Conservation (phyloP, 495 filamentous ascomycete species). For the Pyronema omphalodes region DNA sequence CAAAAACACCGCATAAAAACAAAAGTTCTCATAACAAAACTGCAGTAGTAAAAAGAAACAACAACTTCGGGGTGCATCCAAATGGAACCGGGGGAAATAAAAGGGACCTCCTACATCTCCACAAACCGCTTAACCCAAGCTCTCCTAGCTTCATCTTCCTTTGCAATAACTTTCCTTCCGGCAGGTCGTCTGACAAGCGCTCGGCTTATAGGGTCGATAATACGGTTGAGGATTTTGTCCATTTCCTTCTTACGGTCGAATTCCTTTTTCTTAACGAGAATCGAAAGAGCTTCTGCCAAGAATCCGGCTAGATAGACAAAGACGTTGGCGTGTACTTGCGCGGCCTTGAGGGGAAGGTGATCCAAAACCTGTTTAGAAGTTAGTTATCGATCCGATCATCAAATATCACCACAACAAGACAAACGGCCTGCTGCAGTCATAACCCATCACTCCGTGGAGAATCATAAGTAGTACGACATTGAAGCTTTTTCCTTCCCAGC, state of each 20-base stretch:
- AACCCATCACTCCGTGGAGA: too few species aligned
- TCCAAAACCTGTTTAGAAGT: conserved; percentile 17
- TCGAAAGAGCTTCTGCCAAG: conserved; percentile 15
- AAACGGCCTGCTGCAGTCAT: too few species aligned
- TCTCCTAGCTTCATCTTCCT: conserved; percentile 25
- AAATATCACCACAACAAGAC: too few species aligned
- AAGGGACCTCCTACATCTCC: conserved; percentile 24
- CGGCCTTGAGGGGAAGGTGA: conserved; percentile 14
- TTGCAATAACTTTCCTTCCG: conserved; percentile 16
- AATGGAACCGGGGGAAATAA: too few species aligned
- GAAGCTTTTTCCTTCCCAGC: too few species aligned
- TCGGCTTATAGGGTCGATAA: conserved; percentile 31
- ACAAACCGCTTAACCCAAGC: conserved; percentile 32
- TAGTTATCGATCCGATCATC: not conserved
- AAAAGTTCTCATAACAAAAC: too few species aligned
- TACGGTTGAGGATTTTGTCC: conserved; percentile 25
- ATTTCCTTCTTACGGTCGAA: conserved; percentile 26
- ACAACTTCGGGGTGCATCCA: too few species aligned
- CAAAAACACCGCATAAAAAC: too few species aligned
- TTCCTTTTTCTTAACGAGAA: conserved; percentile 26
- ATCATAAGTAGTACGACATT: too few species aligned
- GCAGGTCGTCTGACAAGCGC: conserved; percentile 29
- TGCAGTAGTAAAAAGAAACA: too few species aligned
- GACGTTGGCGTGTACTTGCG: conserved; percentile 21
- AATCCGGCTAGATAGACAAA: conserved; percentile 23